Conservation (phyloP, 805 yeast genomes). For the Candida tammaniensis region DNA sequence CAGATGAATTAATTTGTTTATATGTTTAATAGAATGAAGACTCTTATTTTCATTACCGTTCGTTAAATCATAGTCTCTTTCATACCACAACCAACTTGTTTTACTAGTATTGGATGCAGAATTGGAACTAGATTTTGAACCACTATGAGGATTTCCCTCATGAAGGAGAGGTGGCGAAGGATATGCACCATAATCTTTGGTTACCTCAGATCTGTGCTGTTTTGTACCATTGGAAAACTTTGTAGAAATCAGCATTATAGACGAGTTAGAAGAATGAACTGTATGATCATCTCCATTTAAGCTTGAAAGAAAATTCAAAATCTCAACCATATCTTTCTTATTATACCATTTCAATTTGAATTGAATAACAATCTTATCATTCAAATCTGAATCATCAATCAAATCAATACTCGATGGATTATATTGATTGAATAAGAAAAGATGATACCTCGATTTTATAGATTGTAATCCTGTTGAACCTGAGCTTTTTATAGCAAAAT, state of each 20-base stretch:
- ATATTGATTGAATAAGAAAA: constrained; percentile 17
- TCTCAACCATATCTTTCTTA: constrained; percentile 4
- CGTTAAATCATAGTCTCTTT: constrained; percentile 21
- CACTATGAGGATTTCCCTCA: no score
- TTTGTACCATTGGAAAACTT: neutral
- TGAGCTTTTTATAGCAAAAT: constrained; percentile 19
- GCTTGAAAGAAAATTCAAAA: constrained; percentile 9
- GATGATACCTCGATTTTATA: constrained; percentile 22
- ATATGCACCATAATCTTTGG: neutral
- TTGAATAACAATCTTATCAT: constrained; percentile 12
- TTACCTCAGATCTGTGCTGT: neutral
- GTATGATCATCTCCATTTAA: constrained; percentile 3
- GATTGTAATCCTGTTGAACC: constrained; percentile 27
- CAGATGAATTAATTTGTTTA: constrained; percentile 18
- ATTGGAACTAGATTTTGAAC: no score
- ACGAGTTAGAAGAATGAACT: neutral
- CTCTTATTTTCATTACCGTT: constrained; percentile 8
- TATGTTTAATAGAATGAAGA: constrained; percentile 20
- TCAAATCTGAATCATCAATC: constrained; percentile 5
- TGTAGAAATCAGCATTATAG: constrained; percentile 3
- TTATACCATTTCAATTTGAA: constrained; percentile 14
- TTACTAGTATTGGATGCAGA: no score
- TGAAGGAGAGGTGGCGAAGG: constrained; percentile 6
- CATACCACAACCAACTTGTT: constrained; percentile 30
- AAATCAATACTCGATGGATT: constrained; percentile 6